Percentiles rank a stretch among this genome's conserved stretches.
Evolutionary conservation across 2,329 filamentous ascomycete species (phyloP).

Genomic region (Trichoderma citrinoviride): DNA sequence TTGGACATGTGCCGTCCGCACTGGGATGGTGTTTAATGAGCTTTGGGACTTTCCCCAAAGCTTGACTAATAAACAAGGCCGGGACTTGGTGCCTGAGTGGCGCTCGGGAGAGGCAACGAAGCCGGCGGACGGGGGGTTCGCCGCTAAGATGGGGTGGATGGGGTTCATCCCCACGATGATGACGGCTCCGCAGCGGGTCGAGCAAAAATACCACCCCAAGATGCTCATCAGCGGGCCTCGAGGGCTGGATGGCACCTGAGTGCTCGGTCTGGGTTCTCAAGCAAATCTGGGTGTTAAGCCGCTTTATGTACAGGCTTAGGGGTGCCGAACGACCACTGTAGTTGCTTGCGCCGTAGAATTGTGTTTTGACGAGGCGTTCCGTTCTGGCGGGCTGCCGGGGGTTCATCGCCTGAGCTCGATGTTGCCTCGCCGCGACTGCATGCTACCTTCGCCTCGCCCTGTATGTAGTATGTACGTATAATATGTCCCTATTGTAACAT

Average conservation of each 20-base stretch:
- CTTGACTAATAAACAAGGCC: slow-evolving; percentile 13
- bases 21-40: slow-evolving; percentile 5
- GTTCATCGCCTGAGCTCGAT: not conserved
- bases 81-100: slow-evolving; percentile 21
- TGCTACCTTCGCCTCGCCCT: slow-evolving; percentile 2
- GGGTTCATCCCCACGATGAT: slow-evolving; percentile 17
- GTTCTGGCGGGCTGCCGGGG: not conserved
- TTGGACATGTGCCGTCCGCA: not conserved
- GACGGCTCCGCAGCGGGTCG: slow-evolving; percentile 17
- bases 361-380: not conserved
- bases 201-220: slow-evolving; percentile 14
- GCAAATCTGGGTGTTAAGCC: not conserved
- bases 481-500: not conserved
- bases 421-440: not conserved
- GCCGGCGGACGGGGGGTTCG: slow-evolving; percentile 3
- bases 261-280: not conserved
- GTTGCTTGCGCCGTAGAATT: not conserved
- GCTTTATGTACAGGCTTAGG: not conserved
- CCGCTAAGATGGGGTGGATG: slow-evolving; percentile 3
- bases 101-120: slow-evolving; percentile 19
- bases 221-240: slow-evolving; percentile 11
- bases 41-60: slow-evolving; percentile 10
- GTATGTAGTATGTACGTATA: not conserved
- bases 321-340: not conserved
- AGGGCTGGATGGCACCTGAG: not conserved